Evolutionary conservation across 2,329 filamentous ascomycete species (phyloP).

Genomic region (Diaporthe citrichinensis): DNA sequence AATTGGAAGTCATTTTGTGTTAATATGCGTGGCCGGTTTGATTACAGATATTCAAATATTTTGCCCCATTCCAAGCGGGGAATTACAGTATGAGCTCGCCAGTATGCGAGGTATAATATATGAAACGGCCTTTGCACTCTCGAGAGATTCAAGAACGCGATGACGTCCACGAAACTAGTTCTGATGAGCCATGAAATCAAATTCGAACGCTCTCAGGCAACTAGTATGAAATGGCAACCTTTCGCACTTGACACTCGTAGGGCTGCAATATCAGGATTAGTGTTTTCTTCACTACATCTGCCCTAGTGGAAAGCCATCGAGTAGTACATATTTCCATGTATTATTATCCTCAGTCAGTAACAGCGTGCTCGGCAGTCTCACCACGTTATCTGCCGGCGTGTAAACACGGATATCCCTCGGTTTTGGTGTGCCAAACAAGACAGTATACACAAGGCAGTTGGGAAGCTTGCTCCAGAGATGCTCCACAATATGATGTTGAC

Average conservation of each 20-base stretch:
- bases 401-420: no score
- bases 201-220: not conserved
- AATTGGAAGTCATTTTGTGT: not conserved
- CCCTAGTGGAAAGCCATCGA: not conserved
- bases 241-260: not conserved
- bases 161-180: not conserved
- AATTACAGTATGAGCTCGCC: not conserved
- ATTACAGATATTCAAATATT: not conserved
- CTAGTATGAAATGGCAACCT: not conserved
- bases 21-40: not conserved
- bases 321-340: not conserved
- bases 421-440: not conserved
- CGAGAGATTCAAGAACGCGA: no score
- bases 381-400: no score
- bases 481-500: not conserved
- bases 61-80: not conserved
- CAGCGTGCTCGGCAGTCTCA: not conserved
- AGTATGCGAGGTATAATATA: not conserved
- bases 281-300: not conserved
- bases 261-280: not conserved
- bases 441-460: not conserved
- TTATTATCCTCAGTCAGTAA: not conserved
- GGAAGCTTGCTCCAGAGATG: not conserved
- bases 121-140: not conserved
- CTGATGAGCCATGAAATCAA: not conserved